Percentiles rank a stretch among this genome's conserved stretches.
These are phyloP conservation scores for Selaginella moellendorffii DNA, from an alignment of 75 land plant species.

Conservation along the genomic window DNA sequence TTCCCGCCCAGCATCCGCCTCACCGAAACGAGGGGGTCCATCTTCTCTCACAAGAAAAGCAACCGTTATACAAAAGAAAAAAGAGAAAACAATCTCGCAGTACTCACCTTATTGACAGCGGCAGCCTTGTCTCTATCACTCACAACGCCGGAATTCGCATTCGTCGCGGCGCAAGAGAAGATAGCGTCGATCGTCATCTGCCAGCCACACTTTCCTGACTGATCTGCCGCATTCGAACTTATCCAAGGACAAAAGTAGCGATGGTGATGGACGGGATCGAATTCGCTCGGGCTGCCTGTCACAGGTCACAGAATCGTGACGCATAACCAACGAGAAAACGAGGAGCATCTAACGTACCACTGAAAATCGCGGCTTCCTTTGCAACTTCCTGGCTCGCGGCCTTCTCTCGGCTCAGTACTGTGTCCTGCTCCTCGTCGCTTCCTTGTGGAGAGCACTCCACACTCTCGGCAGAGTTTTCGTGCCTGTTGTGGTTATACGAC, in stretches of 20 bases:
- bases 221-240: background rate
- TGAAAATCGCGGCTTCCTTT: background rate
- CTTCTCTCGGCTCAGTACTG: conserved; percentile 24
- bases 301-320: background rate
- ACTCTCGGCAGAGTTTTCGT: conserved; percentile 91
- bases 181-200: background rate
- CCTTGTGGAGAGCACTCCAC: conserved; percentile 82
- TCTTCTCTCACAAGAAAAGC: conserved; percentile 17
- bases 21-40: conserved; percentile 13
- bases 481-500: conserved; percentile 33
- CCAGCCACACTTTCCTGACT: background rate
- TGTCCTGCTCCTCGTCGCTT: conserved; percentile 38
- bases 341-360: background rate
- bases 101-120: too few species aligned
- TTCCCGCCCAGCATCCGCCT: conserved; percentile 13
- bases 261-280: background rate
- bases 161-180: too few species aligned
- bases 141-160: too few species aligned
- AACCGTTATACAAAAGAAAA: too few species aligned
- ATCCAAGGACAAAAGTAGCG: background rate
- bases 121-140: too few species aligned
- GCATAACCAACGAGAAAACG: background rate
- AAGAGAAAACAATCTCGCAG: too few species aligned
- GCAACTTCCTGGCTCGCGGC: background rate
- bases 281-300: background rate